Conservation (phyloP, 148 eudicot species). For the Pharnaceum exiguum region DNA sequence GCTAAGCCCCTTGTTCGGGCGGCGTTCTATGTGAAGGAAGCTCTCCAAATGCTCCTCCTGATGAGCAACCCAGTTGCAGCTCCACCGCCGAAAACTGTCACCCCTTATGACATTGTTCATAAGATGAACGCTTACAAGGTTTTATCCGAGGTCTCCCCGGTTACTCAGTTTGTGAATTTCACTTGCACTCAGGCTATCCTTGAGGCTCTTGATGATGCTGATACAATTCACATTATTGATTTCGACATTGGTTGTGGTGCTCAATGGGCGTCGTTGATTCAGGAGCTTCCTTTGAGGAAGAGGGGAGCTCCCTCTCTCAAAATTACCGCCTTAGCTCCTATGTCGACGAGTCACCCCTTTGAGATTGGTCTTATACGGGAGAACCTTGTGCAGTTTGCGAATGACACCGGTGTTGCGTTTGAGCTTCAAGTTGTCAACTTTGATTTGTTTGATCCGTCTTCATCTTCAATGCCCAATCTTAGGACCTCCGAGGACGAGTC, state of each 20-base stretch:
- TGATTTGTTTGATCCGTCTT: slow-evolving; percentile 50
- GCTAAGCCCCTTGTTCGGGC: slow-evolving; percentile 80
- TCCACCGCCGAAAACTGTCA: slow-evolving; percentile 27
- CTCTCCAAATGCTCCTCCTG: slow-evolving; percentile 61
- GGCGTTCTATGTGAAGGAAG: slow-evolving; percentile 77
- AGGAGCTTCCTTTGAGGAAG: slow-evolving; percentile 73
- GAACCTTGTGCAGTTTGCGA: slow-evolving; percentile 74
- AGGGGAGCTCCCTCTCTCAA: slow-evolving; percentile 51
- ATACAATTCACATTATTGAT: slow-evolving; percentile 63
- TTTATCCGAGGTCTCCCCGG: slow-evolving; percentile 81
- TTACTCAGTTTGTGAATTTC: slow-evolving; percentile 73
- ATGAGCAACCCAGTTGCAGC: slow-evolving; percentile 30
- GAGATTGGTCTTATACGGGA: slow-evolving; percentile 66
- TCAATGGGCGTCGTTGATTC: slow-evolving; percentile 94
- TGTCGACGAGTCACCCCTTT: slow-evolving; percentile 36
- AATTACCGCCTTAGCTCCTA: slow-evolving; percentile 71
- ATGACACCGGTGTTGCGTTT: slow-evolving; percentile 60
- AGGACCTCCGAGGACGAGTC: slow-evolving; percentile 57
- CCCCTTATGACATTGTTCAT: slow-evolving; percentile 67
- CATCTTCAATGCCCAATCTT: slow-evolving; percentile 43
- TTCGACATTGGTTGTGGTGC: slow-evolving; percentile 93
- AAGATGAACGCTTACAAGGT: slow-evolving; percentile 86
- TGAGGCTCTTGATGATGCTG: slow-evolving; percentile 64
- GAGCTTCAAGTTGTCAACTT: slow-evolving; percentile 62
- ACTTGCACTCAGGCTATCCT: slow-evolving; percentile 83